These are phyloP conservation scores for Fraxinus latifolia DNA, from an alignment of 305 asterid species.

Conservation along the genomic window DNA sequence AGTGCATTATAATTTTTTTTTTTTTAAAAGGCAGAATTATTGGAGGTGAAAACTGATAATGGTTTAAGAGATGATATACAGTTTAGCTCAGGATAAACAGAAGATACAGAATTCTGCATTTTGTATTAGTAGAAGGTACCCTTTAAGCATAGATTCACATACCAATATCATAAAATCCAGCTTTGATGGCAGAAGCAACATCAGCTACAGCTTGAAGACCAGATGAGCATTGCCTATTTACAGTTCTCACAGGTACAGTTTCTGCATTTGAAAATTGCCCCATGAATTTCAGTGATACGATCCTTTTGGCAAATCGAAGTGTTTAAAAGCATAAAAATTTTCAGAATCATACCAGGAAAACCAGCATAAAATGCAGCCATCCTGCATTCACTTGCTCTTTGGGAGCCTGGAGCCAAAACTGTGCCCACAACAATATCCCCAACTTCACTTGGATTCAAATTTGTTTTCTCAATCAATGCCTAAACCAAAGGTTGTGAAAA, in stretches of 20 bases:
- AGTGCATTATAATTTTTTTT: background rate
- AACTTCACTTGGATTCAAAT: constrained; percentile 78
- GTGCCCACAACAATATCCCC: constrained; percentile 98
- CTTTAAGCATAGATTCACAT: background rate
- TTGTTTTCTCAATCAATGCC: constrained; percentile 82
- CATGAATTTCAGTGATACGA: background rate
- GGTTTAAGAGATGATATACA: background rate
- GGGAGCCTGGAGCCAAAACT: constrained; percentile 91
- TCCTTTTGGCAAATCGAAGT: background rate
- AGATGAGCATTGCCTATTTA: constrained; percentile 96
- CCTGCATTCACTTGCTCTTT: constrained; percentile 95
- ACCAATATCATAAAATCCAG: constrained; percentile 98
- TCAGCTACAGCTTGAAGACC: constrained; percentile 95
- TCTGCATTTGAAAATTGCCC: constrained; percentile 26
- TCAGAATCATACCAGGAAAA: constrained; percentile 65
- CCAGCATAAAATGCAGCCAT: constrained; percentile 99
- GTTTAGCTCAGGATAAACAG: background rate
- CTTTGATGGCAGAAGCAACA: constrained; percentile 96
- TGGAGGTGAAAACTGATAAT: background rate
- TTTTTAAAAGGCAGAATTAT: too few relatives aligned
- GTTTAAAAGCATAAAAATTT: background rate
- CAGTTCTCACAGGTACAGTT: constrained; percentile 68
- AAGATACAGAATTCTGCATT: background rate
- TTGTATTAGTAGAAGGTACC: background rate
- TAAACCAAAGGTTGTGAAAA: constrained; percentile 10